Percentiles rank a stretch among this genome's conserved stretches.
These are phyloP conservation scores for Ascochyta clinopodiicola DNA, from an alignment of 2,329 filamentous ascomycete genomes.

Conservation along the genomic window DNA sequence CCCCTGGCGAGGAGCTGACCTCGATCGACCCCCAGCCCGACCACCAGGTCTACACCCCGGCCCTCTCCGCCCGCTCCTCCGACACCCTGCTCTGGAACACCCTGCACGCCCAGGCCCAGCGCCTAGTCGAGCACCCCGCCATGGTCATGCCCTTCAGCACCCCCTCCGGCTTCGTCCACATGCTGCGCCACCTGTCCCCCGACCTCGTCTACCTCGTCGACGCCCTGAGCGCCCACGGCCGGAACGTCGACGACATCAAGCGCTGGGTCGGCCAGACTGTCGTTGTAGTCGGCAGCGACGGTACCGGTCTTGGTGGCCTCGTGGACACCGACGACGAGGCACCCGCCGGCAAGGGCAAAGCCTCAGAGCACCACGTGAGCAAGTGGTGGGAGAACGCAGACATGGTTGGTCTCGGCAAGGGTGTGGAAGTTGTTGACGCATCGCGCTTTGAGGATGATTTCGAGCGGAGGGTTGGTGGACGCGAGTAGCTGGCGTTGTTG, in stretches of 20 bases:
- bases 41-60: constrained; percentile 44
- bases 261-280: constrained; percentile 69
- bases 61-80: constrained; percentile 42
- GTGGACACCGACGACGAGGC: constrained; percentile 66
- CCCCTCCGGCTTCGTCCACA: constrained; percentile 80
- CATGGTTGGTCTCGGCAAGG: constrained; percentile 83
- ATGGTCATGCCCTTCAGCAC: constrained; percentile 91
- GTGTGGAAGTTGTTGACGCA: constrained; percentile 86
- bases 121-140: constrained; percentile 80
- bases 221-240: constrained; percentile 77
- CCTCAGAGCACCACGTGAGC: constrained; percentile 44
- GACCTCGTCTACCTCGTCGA: constrained; percentile 89
- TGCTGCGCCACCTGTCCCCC: constrained; percentile 83
- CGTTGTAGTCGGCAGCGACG: constrained; percentile 63
- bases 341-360: constrained; percentile 30
- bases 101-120: constrained; percentile 78
- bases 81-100: constrained; percentile 71
- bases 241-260: constrained; percentile 69
- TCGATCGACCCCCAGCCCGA: constrained; percentile 55
- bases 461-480: constrained; percentile 75
- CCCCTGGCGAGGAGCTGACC: constrained; percentile 66
- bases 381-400: constrained; percentile 83
- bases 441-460: constrained; percentile 85
- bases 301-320: constrained; percentile 57
- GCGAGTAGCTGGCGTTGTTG: constrained; percentile 46